These are phyloP conservation scores for Liquidambar formosana DNA, from an alignment of 164 flowering plant genomes.

Conservation along the genomic window DNA sequence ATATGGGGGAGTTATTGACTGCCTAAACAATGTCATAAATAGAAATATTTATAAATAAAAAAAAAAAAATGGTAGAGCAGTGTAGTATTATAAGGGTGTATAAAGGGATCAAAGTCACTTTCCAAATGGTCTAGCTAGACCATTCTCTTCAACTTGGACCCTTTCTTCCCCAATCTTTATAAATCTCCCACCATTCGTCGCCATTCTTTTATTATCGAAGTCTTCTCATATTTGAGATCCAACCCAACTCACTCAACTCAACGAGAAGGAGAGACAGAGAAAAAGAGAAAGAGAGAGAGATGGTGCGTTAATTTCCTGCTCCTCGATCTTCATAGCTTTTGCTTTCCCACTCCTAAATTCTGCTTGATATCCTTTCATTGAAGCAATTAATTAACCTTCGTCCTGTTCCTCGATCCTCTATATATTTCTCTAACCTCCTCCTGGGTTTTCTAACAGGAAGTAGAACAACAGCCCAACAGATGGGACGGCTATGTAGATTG, in stretches of 20 bases:
- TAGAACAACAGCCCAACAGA: slow-evolving; percentile 26
- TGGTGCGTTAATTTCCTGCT: slow-evolving; percentile 58
- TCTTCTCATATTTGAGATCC: slow-evolving; percentile 13
- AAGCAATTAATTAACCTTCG: too few relatives aligned
- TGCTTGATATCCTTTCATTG: neutral
- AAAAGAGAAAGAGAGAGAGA: slow-evolving; percentile 13
- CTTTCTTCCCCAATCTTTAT: slow-evolving; percentile 20
- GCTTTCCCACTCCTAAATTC: neutral
- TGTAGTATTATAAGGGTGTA: too few relatives aligned
- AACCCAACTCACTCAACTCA: slow-evolving; percentile 10
- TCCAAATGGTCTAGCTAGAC: slow-evolving; percentile 27
- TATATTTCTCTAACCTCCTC: too few relatives aligned
- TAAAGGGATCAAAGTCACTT: slow-evolving; percentile 27
- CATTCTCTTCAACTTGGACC: slow-evolving; percentile 27
- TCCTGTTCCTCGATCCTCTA: too few relatives aligned
- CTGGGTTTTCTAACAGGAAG: slow-evolving; percentile 36
- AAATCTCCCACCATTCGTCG: slow-evolving; percentile 28
- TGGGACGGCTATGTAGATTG: slow-evolving; percentile 60
- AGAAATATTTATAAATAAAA: too few relatives aligned
- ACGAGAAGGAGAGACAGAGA: neutral
- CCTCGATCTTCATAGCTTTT: slow-evolving; percentile 1
- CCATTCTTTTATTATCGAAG: slow-evolving; percentile 24
- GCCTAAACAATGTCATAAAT: too few relatives aligned
- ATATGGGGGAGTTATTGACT: too few relatives aligned
- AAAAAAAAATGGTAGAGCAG: too few relatives aligned